Evolutionary conservation across 345 rosid genomes (phyloP).

Genomic region (Aquilaria malaccensis): DNA sequence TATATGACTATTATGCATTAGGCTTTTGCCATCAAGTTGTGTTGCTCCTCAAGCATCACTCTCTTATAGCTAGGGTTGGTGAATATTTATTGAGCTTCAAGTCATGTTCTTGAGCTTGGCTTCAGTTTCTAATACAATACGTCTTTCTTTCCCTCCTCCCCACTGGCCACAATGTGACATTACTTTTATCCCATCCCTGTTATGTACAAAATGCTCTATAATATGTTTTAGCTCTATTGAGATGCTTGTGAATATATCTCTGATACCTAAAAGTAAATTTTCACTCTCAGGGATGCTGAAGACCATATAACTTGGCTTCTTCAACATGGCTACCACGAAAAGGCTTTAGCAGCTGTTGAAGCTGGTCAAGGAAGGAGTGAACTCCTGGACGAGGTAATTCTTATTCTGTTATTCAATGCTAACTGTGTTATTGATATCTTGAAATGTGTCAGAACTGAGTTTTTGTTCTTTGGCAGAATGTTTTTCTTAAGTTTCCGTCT

Average conservation of each 20-base stretch:
- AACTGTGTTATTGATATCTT: not conserved
- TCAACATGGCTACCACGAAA: conserved; percentile 97
- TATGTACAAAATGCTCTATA: not conserved
- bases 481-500: conserved; percentile 1
- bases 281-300: conserved; percentile 77
- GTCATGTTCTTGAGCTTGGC: no score
- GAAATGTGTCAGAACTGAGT: not conserved
- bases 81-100: no score
- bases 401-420: not conserved
- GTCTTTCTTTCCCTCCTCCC: no score
- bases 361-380: conserved; percentile 92
- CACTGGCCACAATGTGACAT: not conserved
- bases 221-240: not conserved
- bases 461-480: conserved; percentile 6
- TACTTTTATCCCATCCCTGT: not conserved
- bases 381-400: conserved; percentile 86
- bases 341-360: conserved; percentile 97
- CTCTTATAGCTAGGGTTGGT: no score
- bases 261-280: not conserved
- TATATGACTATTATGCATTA: no score
- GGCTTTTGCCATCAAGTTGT: no score
- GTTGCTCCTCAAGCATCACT: no score
- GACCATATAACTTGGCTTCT: conserved; percentile 99
- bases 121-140: not conserved
- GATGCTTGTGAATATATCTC: no score